Evolutionary conservation across 805 yeast genomes (phyloP).

Genomic region (Teunomyces lycoperdinae): DNA sequence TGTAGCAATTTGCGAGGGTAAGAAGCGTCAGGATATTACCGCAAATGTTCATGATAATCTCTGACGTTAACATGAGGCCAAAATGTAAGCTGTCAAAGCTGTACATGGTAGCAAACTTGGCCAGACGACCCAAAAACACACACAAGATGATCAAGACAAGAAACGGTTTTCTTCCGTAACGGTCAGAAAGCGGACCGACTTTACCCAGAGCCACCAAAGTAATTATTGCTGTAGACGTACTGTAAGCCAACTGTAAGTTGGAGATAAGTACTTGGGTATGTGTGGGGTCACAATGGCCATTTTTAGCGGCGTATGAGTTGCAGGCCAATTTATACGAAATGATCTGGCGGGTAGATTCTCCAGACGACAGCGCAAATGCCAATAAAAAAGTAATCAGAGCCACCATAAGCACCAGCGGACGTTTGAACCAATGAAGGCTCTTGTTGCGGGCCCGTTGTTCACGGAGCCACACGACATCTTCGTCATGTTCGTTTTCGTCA

Average conservation of each 20-base stretch:
- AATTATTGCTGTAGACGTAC: conserved; percentile 42
- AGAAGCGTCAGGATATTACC: conserved; percentile 62
- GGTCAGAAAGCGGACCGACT: conserved; percentile 36
- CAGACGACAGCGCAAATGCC: conserved; percentile 39
- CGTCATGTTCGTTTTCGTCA: conserved; percentile 24
- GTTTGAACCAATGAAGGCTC: conserved; percentile 47
- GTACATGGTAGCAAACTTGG: conserved; percentile 24
- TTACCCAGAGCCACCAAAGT: conserved; percentile 57
- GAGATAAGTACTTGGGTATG: conserved; percentile 43
- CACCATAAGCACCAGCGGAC: conserved; percentile 57
- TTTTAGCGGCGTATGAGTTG: conserved; percentile 5
- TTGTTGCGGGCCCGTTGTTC: conserved; percentile 47
- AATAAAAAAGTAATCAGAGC: conserved; percentile 40
- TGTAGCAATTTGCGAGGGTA: conserved; percentile 63
- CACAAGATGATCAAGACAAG: conserved; percentile 17
- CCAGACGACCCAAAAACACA: conserved; percentile 20
- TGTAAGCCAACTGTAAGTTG: conserved; percentile 43
- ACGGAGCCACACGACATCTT: conserved; percentile 47
- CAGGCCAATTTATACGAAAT: conserved; percentile 28
- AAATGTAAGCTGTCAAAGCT: conserved; percentile 29
- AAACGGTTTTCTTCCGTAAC: conserved; percentile 34
- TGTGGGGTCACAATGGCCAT: conserved; percentile 26
- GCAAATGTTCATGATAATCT: conserved; percentile 47
- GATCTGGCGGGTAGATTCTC: conserved; percentile 42
- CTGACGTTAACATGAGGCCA: conserved; percentile 39